Evolutionary conservation across 116 monocot genomes (phyloP).

Genomic region (Iris pallida): DNA sequence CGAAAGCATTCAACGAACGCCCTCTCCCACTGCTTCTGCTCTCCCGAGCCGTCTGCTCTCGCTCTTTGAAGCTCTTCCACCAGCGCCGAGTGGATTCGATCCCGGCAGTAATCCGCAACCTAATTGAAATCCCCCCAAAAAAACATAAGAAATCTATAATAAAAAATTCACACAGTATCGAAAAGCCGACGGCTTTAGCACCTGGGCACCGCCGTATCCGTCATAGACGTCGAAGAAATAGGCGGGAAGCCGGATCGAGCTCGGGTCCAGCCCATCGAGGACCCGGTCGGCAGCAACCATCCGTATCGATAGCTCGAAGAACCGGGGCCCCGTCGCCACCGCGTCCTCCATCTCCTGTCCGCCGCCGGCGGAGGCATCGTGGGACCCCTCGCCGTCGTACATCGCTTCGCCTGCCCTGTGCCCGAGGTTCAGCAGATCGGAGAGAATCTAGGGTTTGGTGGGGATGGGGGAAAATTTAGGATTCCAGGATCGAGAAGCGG

Average conservation of each 20-base stretch:
- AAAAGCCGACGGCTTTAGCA: too few species aligned
- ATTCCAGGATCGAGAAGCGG: too few species aligned
- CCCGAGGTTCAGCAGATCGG: too few species aligned
- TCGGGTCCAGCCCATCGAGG: conserved; percentile 24
- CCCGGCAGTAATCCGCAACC: conserved; percentile 81
- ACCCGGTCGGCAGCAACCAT: conserved; percentile 23
- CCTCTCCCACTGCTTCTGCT: conserved; percentile 59
- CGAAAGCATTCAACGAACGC: conserved; percentile 48
- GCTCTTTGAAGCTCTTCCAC: conserved; percentile 31
- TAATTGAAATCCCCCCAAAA: too few species aligned
- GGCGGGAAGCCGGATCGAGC: conserved; percentile 36
- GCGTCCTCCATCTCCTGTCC: conserved; percentile 62
- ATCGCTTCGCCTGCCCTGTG: too few species aligned
- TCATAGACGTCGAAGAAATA: conserved; percentile 98
- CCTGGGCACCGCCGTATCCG: conserved; percentile 94
- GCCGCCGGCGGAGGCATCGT: too few species aligned
- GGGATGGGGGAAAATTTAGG: too few species aligned
- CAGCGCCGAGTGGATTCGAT: conserved; percentile 44
- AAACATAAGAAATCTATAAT: too few species aligned
- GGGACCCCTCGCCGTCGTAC: too few species aligned
- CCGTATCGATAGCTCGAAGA: conserved; percentile 30
- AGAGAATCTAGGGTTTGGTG: too few species aligned
- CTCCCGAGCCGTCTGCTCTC: conserved; percentile 17
- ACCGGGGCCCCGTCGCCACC: conserved; percentile 20
- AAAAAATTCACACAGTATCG: too few species aligned